A percentile compares a stretch with the other conserved stretches of the same genome.
phyloP scores from a whole-genome alignment of 2,329 filamentous ascomycete species.

The Rachicladosporium sp. region DNA sequence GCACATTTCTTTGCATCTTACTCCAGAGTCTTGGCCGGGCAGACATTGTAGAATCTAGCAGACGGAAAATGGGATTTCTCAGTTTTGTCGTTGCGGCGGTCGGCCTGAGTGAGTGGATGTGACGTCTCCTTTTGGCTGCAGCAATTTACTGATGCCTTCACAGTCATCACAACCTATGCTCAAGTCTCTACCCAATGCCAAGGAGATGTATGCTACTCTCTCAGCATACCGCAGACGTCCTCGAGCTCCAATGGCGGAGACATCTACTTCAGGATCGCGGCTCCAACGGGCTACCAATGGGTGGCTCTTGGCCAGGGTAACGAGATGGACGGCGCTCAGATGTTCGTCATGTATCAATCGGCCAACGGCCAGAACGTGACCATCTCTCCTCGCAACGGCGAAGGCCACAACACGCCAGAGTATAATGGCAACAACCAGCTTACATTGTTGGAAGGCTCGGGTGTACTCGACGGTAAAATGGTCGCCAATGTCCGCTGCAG shows the following conservation, averaged over 20 bases:
- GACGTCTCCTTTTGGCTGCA: too few species aligned
- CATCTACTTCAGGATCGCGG: slow-evolving; percentile 46
- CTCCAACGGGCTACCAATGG: slow-evolving; percentile 42
- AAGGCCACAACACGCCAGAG: slow-evolving; percentile 32
- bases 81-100: too few species aligned
- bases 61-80: too few species aligned
- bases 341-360: slow-evolving; percentile 47
- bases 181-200: slow-evolving; percentile 8
- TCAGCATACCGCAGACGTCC: slow-evolving; percentile 44
- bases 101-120: too few species aligned
- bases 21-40: too few species aligned
- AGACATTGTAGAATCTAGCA: too few species aligned
- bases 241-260: slow-evolving; percentile 40
- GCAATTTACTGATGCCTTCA: too few species aligned
- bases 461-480: slow-evolving; percentile 41
- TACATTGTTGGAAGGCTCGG: slow-evolving; percentile 40
- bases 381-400: slow-evolving; percentile 39
- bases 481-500: slow-evolving; percentile 44
- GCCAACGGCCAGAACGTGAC: slow-evolving; percentile 43
- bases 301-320: slow-evolving; percentile 44
- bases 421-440: slow-evolving; percentile 32
- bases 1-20: too few species aligned
- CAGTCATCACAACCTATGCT: slow-evolving; percentile 12
- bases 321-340: slow-evolving; percentile 43
- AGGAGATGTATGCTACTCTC: slow-evolving; percentile 33